These are phyloP conservation scores for Aureobasidium sp. DNA, from an alignment of 2,329 filamentous ascomycete species.

Conservation along the genomic window DNA sequence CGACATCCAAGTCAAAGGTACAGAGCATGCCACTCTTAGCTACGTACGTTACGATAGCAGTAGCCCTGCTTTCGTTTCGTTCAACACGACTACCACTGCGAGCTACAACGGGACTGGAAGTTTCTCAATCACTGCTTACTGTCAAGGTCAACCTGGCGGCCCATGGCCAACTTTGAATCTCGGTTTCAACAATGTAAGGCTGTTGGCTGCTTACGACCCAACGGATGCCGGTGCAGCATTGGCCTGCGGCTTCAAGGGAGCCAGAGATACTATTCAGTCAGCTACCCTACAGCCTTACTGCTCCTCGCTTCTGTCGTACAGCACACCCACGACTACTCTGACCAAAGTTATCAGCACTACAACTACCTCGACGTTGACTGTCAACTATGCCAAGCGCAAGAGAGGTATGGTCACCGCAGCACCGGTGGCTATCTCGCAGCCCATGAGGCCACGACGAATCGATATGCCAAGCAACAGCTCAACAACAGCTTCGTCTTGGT, in stretches of 20 bases:
- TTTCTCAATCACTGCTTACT: slow-evolving; percentile 13
- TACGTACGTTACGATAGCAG: slow-evolving; percentile 17
- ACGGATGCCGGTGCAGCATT: slow-evolving; percentile 1
- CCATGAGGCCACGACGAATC: neutral
- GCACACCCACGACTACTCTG: slow-evolving; percentile 8
- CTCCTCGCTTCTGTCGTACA: slow-evolving; percentile 12
- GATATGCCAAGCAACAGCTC: neutral
- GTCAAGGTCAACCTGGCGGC: slow-evolving; percentile 12
- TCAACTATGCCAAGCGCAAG: neutral
- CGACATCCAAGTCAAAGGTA: slow-evolving; percentile 16
- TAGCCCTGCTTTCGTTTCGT: slow-evolving; percentile 9
- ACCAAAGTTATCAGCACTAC: slow-evolving; percentile 11
- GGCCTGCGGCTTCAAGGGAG: slow-evolving; percentile 13
- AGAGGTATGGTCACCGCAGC: neutral
- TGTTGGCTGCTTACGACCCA: slow-evolving; percentile 10
- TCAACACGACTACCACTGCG: slow-evolving; percentile 7
- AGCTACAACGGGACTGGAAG: slow-evolving; percentile 19
- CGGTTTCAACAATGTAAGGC: slow-evolving; percentile 18
- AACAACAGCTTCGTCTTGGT: neutral
- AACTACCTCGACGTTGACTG: slow-evolving; percentile 6
- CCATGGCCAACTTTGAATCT: slow-evolving; percentile 10
- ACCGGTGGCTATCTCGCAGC: neutral
- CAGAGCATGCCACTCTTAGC: slow-evolving; percentile 14
- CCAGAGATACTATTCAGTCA: slow-evolving; percentile 7
- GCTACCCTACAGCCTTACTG: slow-evolving; percentile 15